Evolutionary conservation across 1,284 basidiomycete genomes (phyloP).

Genomic region (Papiliotrema fonsecae): DNA sequence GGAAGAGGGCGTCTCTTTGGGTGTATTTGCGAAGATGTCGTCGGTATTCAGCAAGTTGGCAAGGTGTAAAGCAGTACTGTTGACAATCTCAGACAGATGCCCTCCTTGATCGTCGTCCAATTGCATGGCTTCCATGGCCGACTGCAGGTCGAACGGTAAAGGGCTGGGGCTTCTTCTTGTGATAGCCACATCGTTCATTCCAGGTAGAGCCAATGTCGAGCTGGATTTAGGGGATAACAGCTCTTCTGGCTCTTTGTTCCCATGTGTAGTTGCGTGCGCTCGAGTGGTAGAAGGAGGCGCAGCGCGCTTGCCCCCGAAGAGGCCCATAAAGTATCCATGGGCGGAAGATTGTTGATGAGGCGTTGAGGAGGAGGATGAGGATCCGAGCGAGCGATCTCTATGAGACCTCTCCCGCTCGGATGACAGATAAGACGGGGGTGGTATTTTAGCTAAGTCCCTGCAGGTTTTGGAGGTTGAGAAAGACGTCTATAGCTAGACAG

Average conservation of each 20-base stretch:
- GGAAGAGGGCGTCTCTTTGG: constrained; percentile 3
- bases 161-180: not conserved
- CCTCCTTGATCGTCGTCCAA: constrained; percentile 17
- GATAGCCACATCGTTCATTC: not conserved
- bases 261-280: constrained; percentile 1
- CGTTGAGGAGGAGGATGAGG: constrained; percentile 8
- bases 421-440: constrained; percentile 15
- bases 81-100: constrained; percentile 29
- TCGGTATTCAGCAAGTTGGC: constrained; percentile 22
- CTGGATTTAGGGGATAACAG: constrained; percentile 2
- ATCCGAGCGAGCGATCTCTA: constrained; percentile 20
- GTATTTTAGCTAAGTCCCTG: not conserved
- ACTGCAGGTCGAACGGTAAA: constrained; percentile 29
- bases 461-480: constrained; percentile 1
- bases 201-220: not conserved
- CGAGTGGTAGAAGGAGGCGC: constrained; percentile 2
- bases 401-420: constrained; percentile 17
- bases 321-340: constrained; percentile 7
- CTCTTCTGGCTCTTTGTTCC: not conserved
- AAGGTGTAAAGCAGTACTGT: constrained; percentile 32
- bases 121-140: constrained; percentile 31
- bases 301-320: constrained; percentile 3
- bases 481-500: constrained; percentile 22
- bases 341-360: constrained; percentile 3
- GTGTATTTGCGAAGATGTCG: constrained; percentile 10